phyloP scores from a whole-genome alignment of 257 asterid species.

The Dorcoceras hygrometricum region DNA sequence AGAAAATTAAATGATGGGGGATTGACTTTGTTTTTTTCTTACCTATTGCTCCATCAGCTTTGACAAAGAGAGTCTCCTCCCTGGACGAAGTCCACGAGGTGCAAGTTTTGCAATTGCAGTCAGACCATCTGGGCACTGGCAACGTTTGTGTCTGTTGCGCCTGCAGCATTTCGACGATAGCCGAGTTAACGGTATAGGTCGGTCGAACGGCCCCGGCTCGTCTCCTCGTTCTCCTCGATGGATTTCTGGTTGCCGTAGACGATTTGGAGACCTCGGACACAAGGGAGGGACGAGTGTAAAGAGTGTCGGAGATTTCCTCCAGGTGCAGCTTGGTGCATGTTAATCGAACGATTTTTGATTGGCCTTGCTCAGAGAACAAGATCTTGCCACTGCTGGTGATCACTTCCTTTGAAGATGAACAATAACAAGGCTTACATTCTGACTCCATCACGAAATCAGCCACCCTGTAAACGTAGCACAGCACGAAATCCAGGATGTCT shows the following conservation, averaged over 20 bases:
- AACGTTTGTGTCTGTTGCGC: constrained; percentile 35
- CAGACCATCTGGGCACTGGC: constrained; percentile 77
- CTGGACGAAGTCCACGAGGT: constrained; percentile 56
- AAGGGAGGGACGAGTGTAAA: constrained; percentile 65
- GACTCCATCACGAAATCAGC: constrained; percentile 67
- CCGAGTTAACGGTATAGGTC: constrained; percentile 50
- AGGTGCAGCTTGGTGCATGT: constrained; percentile 56
- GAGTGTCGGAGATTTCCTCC: constrained; percentile 89
- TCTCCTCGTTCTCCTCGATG: constrained; percentile 22
- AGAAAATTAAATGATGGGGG: neutral
- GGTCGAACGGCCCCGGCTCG: constrained; percentile 33
- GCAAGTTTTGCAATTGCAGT: constrained; percentile 81
- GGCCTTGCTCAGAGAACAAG: constrained; percentile 67
- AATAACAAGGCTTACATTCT: constrained; percentile 90
- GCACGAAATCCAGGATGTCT: constrained; percentile 59
- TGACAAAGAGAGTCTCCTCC: constrained; percentile 64
- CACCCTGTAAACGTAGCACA: constrained; percentile 58
- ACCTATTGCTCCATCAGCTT: constrained; percentile 73
- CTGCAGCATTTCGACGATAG: constrained; percentile 72
- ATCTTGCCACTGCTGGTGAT: constrained; percentile 54
- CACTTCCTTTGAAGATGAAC: constrained; percentile 53
- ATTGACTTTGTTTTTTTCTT: neutral
- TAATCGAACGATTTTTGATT: constrained; percentile 57
- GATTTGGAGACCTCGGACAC: constrained; percentile 51
- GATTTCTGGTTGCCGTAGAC: constrained; percentile 31